These are phyloP conservation scores for Candida nitratophila DNA, from an alignment of 805 yeast genomes.

Conservation along the genomic window DNA sequence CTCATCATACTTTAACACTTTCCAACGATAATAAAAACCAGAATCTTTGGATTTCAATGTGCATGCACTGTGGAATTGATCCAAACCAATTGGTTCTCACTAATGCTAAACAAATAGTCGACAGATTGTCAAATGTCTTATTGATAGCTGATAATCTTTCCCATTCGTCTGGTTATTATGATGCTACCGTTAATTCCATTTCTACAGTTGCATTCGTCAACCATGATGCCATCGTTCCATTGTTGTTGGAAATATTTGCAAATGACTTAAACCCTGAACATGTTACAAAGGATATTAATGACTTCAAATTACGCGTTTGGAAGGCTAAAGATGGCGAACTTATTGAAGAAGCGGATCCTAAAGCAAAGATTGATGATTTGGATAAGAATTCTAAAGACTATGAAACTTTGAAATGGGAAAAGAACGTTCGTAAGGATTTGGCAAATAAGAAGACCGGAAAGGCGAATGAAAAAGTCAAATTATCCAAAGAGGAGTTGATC, in stretches of 20 bases:
- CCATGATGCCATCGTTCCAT: conserved; percentile 50
- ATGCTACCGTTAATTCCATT: conserved; percentile 43
- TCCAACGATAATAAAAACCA: conserved; percentile 32
- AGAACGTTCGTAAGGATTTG: conserved; percentile 66
- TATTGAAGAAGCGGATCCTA: conserved; percentile 39
- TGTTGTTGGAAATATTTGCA: conserved; percentile 35
- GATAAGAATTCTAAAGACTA: conserved; percentile 78
- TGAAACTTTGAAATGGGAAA: conserved; percentile 87
- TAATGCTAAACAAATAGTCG: conserved; percentile 20
- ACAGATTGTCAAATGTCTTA: conserved; percentile 11
- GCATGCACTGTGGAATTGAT: conserved; percentile 52
- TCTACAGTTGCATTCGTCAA: conserved; percentile 49
- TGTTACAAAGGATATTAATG: conserved; percentile 33
- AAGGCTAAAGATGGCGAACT: conserved; percentile 60
- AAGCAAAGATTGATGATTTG: conserved; percentile 35
- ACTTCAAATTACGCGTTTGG: conserved; percentile 56
- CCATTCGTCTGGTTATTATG: conserved; percentile 37
- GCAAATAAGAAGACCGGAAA: conserved; percentile 39
- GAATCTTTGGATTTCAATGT: conserved; percentile 64
- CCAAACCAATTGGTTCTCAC: conserved; percentile 48
- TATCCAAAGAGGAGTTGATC: conserved; percentile 70
- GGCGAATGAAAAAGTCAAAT: conserved; percentile 33
- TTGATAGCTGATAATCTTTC: conserved; percentile 11
- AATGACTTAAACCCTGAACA: conserved; percentile 32
- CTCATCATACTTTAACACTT: conserved; percentile 34